phyloP scores from a whole-genome alignment of 768 basidiomycete genomes.

The Polyporus arcularius region DNA sequence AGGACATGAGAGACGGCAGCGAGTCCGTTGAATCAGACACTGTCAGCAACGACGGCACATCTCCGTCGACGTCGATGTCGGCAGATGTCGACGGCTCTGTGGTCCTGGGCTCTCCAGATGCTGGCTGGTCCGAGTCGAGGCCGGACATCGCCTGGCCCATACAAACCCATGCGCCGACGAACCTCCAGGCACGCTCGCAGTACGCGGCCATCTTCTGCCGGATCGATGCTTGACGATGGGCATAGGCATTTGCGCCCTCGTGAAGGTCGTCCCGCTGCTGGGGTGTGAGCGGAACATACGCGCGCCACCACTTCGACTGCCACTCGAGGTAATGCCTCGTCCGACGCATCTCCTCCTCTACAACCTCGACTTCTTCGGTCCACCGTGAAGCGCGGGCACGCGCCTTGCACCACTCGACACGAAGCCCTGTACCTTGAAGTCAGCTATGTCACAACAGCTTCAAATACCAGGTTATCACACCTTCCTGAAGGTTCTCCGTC shows the following conservation, averaged over 20 bases:
- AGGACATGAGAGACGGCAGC: no score
- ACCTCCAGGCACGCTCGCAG: not conserved
- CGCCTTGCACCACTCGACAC: slow-evolving; percentile 14
- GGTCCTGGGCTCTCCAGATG: no score
- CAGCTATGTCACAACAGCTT: not conserved
- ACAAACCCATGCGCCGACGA: not conserved
- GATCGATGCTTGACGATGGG: not conserved
- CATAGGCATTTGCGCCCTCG: not conserved
- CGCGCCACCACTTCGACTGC: not conserved
- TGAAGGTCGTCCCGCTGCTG: not conserved
- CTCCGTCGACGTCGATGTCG: no score
- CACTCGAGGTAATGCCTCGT: not conserved
- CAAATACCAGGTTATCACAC: not conserved
- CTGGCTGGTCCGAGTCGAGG: no score
- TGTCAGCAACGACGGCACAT: no score
- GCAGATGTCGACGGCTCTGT: no score
- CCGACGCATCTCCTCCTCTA: slow-evolving; percentile 20
- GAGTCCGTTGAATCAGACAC: no score
- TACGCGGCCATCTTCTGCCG: not conserved
- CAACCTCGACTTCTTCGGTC: slow-evolving; percentile 14
- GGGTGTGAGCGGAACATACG: not conserved
- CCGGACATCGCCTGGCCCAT: no score
- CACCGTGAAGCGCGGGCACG: slow-evolving; percentile 10
- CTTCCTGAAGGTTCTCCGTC: not conserved
- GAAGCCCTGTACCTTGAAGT: not conserved